Conservation (phyloP, 192 early-diverging fungal genomes). For the Umbelopsis sp. region DNA sequence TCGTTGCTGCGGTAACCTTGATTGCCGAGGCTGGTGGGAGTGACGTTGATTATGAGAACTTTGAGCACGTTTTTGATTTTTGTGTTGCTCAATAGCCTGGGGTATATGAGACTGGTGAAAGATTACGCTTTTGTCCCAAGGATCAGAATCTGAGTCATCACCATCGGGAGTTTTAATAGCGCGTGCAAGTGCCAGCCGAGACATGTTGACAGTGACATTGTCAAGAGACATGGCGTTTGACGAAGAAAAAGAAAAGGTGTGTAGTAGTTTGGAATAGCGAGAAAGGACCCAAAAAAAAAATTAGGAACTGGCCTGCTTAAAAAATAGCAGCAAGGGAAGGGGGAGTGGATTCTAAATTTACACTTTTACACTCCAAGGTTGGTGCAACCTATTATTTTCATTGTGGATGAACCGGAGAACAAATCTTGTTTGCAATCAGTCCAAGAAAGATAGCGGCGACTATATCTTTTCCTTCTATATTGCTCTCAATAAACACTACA, state of each 20-base stretch:
- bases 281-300: conserved; percentile 2
- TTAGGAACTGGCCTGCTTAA: not conserved
- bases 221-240: conserved; percentile 27
- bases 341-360: too few relatives aligned
- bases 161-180: conserved; percentile 40
- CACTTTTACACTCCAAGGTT: not conserved
- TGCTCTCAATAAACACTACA: too few relatives aligned
- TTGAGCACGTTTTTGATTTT: not conserved
- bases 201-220: conserved; percentile 36
- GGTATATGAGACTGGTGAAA: conserved; percentile 11
- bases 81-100: conserved; percentile 4
- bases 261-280: not conserved
- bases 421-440: not conserved
- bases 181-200: conserved; percentile 36
- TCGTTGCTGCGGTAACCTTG: not conserved
- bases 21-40: not conserved
- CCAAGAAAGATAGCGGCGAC: not conserved
- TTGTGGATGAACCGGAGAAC: not conserved
- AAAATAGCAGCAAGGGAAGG: too few relatives aligned
- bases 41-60: conserved; percentile 4
- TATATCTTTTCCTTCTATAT: too few relatives aligned
- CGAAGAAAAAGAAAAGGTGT: conserved; percentile 1
- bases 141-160: conserved; percentile 31
- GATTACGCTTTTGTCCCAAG: conserved; percentile 39
- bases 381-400: not conserved